A percentile compares a stretch with the other conserved stretches of the same genome.
Evolutionary conservation across 2,329 filamentous ascomycete species (phyloP).

Genomic region (Phaeosphaeriaceae sp.): DNA sequence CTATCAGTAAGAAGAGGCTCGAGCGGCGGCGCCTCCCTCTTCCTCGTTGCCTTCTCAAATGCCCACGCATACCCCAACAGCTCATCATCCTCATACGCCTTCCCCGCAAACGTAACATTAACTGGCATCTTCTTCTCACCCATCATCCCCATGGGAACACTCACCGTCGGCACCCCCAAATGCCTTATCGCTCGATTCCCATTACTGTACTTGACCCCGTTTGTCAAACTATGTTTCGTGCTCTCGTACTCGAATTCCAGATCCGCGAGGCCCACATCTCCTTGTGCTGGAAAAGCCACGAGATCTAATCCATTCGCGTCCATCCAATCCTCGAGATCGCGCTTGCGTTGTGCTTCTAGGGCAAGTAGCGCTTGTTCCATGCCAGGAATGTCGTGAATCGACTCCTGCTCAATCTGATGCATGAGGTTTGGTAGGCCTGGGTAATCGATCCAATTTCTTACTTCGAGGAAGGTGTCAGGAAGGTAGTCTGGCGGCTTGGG

Average conservation of each 20-base stretch:
- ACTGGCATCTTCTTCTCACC: slow-evolving; percentile 58
- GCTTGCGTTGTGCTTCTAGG: slow-evolving; percentile 58
- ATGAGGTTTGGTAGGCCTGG: slow-evolving; percentile 39
- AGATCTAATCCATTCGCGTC: slow-evolving; percentile 51
- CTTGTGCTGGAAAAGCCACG: slow-evolving; percentile 59
- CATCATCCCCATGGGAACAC: slow-evolving; percentile 62
- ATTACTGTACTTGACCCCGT: slow-evolving; percentile 63
- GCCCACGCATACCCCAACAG: slow-evolving; percentile 34
- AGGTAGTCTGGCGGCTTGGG: slow-evolving; percentile 46
- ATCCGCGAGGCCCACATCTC: slow-evolving; percentile 59
- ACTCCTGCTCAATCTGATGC: slow-evolving; percentile 29
- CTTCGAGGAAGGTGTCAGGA: slow-evolving; percentile 49
- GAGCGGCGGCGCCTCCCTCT: slow-evolving; percentile 19
- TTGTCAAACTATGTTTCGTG: slow-evolving; percentile 50
- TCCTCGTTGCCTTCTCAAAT: slow-evolving; percentile 25
- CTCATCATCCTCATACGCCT: slow-evolving; percentile 55
- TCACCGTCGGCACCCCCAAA: slow-evolving; percentile 62
- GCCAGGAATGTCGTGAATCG: slow-evolving; percentile 53
- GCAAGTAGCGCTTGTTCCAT: slow-evolving; percentile 53
- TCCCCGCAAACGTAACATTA: slow-evolving; percentile 60
- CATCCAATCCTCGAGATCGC: slow-evolving; percentile 61
- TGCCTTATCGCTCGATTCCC: slow-evolving; percentile 62
- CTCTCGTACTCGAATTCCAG: slow-evolving; percentile 50
- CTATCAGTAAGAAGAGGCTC: slow-evolving; percentile 18
- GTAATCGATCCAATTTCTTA: slow-evolving; percentile 51